Evolutionary conservation across 176 grass and related monocot species (phyloP).

Genomic region (barley (Hordeum vulgare)): MorexV3_pseudomolecules_assembly NC_058519.1:485438861-485439360

Average conservation of each 20-base stretch:
- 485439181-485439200: neutral
- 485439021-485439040: slow-evolving; percentile 52
- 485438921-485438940: slow-evolving; percentile 68
- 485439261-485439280: slow-evolving; percentile 72
- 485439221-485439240: neutral
- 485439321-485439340: slow-evolving; percentile 66
- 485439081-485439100: slow-evolving; percentile 38
- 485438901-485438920: slow-evolving; percentile 60
- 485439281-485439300: slow-evolving; percentile 61
- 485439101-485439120: slow-evolving; percentile 30
- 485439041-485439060: slow-evolving; percentile 42
- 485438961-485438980: slow-evolving; percentile 45
- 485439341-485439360: slow-evolving; percentile 58
- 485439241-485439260: slow-evolving; percentile 65
- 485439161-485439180: slow-evolving; percentile 70
- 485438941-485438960: slow-evolving; percentile 63
- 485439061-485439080: slow-evolving; percentile 46
- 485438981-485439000: slow-evolving; percentile 15
- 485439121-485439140: slow-evolving; percentile 35
- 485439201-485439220: neutral
- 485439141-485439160: slow-evolving; percentile 69
- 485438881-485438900: slow-evolving; percentile 49
- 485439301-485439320: slow-evolving; percentile 71
- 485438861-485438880: slow-evolving; percentile 52
- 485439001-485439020: slow-evolving; percentile 33